These are phyloP conservation scores for Atractiella rhizophila DNA, from an alignment of 768 basidiomycete genomes.

Conservation along the genomic window DNA sequence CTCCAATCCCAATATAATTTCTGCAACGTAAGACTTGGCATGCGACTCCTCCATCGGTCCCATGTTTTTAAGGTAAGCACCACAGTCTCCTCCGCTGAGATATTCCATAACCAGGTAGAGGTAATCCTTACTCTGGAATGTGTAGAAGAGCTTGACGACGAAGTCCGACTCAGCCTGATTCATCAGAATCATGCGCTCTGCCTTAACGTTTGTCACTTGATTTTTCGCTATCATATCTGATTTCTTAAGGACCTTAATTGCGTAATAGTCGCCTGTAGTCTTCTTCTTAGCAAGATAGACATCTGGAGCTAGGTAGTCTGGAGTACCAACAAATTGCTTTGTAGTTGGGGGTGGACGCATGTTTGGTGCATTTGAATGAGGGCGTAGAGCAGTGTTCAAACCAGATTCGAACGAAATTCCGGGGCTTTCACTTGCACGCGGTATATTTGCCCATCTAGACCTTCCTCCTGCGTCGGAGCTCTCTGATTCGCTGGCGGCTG, in stretches of 20 bases:
- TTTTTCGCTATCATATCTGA: conserved; percentile 99
- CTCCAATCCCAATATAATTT: conserved; percentile 90
- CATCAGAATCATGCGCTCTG: conserved; percentile 21
- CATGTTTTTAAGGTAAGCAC: conserved; percentile 99
- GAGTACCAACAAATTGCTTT: conserved; percentile 36
- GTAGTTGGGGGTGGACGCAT: conserved; percentile 11
- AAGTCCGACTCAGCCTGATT: conserved; percentile 9
- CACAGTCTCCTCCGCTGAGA: conserved; percentile 86
- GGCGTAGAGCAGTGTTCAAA: conserved; percentile 53
- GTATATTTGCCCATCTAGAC: not conserved
- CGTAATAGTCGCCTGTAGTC: conserved; percentile 44
- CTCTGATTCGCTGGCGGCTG: conserved; percentile 45
- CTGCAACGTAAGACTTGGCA: conserved; percentile 93
- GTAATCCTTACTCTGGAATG: conserved; percentile 50
- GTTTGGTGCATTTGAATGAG: conserved; percentile 32
- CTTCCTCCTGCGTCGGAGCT: conserved; percentile 33
- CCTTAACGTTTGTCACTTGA: conserved; percentile 98
- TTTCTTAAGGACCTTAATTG: conserved; percentile 99
- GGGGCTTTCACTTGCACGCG: not conserved
- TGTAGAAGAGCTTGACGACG: conserved; percentile 7
- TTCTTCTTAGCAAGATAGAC: conserved; percentile 10
- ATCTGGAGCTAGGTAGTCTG: conserved; percentile 73
- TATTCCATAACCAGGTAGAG: conserved; percentile 99
- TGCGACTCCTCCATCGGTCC: conserved; percentile 93
- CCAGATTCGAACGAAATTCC: conserved; percentile 48